A percentile compares a stretch with the other conserved stretches of the same genome.
phyloP scores from a whole-genome alignment of 106 monocot species.

The Alisma plantagoaquatica region DNA sequence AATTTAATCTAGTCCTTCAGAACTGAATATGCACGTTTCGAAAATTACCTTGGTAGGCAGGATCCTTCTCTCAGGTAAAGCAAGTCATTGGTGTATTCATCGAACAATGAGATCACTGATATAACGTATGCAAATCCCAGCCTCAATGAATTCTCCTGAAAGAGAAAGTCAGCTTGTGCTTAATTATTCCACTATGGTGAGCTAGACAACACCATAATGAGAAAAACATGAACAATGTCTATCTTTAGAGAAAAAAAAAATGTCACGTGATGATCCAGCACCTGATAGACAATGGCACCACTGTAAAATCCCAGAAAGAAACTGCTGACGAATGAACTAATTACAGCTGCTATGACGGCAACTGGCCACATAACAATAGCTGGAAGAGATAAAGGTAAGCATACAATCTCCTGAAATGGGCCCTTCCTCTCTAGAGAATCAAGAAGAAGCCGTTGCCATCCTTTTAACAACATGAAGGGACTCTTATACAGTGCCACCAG shows the following conservation, averaged over 20 bases:
- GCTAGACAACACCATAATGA: too few relatives aligned
- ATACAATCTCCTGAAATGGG: conserved; percentile 70
- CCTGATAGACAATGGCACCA: conserved; percentile 60
- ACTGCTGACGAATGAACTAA: conserved; percentile 52
- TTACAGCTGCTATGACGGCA: conserved; percentile 50
- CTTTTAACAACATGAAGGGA: conserved; percentile 79
- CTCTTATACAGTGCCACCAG: conserved; percentile 59
- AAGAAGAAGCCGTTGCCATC: conserved; percentile 56
- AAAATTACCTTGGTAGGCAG: conserved; percentile 78
- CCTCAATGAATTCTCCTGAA: conserved; percentile 55
- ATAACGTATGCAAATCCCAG: conserved; percentile 82
- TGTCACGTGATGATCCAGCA: conserved; percentile 8
- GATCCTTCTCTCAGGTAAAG: conserved; percentile 93
- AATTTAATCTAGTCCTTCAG: too few relatives aligned
- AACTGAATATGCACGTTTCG: not conserved
- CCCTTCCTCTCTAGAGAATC: conserved; percentile 81
- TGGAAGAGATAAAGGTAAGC: conserved; percentile 80
- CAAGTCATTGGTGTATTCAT: conserved; percentile 88
- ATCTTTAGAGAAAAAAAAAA: too few relatives aligned
- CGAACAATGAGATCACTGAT: conserved; percentile 63
- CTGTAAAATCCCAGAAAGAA: conserved; percentile 64
- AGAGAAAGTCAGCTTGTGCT: too few relatives aligned
- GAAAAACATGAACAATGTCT: too few relatives aligned
- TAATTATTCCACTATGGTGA: too few relatives aligned
- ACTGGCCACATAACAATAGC: conserved; percentile 82